Conservation (phyloP, 192 early-diverging fungal species). For the Rhizoclosmatium globosum region DNA sequence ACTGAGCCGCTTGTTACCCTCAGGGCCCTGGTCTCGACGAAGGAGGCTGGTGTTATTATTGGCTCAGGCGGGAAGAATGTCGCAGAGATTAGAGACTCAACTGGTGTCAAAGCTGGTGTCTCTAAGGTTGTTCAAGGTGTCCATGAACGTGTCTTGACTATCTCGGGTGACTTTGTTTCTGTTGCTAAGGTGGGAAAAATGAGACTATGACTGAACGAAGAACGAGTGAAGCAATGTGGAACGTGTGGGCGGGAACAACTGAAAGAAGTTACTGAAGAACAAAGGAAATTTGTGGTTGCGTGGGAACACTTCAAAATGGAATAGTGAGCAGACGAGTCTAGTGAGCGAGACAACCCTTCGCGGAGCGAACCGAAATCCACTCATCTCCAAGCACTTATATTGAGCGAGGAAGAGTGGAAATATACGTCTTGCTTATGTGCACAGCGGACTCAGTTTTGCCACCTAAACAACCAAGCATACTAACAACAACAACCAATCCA, state of each 20-base stretch:
- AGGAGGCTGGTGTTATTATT: slow-evolving; percentile 84
- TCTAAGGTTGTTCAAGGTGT: slow-evolving; percentile 88
- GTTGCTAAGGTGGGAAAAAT: slow-evolving; percentile 38
- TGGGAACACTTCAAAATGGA: too few relatives aligned
- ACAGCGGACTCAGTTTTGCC: too few relatives aligned
- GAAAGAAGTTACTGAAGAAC: neutral
- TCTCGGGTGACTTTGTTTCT: slow-evolving; percentile 35
- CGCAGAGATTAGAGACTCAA: slow-evolving; percentile 79
- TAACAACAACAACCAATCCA: neutral
- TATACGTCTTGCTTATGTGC: too few relatives aligned
- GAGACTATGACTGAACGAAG: neutral
- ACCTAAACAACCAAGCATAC: too few relatives aligned
- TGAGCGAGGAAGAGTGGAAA: too few relatives aligned
- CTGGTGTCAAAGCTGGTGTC: slow-evolving; percentile 89
- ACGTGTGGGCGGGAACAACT: neutral
- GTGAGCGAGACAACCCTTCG: too few relatives aligned
- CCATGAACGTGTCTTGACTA: slow-evolving; percentile 72
- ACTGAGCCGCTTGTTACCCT: slow-evolving; percentile 60
- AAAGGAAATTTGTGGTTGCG: neutral
- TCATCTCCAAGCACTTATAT: too few relatives aligned
- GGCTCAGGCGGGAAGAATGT: slow-evolving; percentile 81
- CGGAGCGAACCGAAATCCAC: too few relatives aligned
- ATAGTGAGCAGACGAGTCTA: too few relatives aligned
- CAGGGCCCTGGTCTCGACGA: slow-evolving; percentile 87
- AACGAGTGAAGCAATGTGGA: neutral